These are phyloP conservation scores for Penicillium decumbens DNA, from an alignment of 2,329 filamentous ascomycete genomes.

Conservation along the genomic window DNA sequence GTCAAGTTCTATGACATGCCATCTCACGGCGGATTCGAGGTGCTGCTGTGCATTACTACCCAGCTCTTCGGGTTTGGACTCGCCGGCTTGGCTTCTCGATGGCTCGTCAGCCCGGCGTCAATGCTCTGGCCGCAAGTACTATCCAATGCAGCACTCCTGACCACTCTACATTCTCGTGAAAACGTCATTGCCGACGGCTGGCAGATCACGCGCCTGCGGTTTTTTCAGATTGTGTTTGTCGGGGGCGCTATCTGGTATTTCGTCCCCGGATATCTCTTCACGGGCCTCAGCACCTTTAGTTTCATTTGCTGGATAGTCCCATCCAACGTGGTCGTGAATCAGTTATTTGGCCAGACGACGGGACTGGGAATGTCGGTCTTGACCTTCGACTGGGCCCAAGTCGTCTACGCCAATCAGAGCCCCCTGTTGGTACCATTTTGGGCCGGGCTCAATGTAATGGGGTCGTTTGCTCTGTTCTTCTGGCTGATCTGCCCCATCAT, in stretches of 20 bases:
- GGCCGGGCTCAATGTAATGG: constrained; percentile 42
- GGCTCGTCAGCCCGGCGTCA: constrained; percentile 55
- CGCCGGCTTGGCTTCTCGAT: constrained; percentile 56
- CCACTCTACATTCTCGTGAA: constrained; percentile 32
- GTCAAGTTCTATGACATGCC: constrained; percentile 54
- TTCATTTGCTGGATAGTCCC: constrained; percentile 69
- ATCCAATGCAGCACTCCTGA: constrained; percentile 48
- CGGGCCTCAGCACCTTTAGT: constrained; percentile 65
- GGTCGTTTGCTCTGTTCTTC: constrained; percentile 43
- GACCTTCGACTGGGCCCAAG: constrained; percentile 72
- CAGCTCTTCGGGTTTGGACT: constrained; percentile 62
- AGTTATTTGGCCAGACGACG: constrained; percentile 65
- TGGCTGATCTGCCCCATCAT: constrained; percentile 43
- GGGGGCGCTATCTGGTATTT: constrained; percentile 37
- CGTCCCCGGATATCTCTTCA: constrained; percentile 61
- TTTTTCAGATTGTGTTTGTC: constrained; percentile 35
- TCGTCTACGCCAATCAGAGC: constrained; percentile 63
- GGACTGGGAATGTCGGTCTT: constrained; percentile 65
- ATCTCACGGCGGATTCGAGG: constrained; percentile 56
- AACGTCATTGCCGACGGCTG: constrained; percentile 42
- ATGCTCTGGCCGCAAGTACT: constrained; percentile 62
- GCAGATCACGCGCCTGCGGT: constrained; percentile 36
- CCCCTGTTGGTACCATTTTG: constrained; percentile 62
- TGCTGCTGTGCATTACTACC: constrained; percentile 57
- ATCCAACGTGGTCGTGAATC: constrained; percentile 63